Evolutionary conservation across 495 filamentous ascomycete genomes (phyloP), one percentile per base, ranked within the genome.

Genomic region (Talaromyces nanjingensis): DNA sequence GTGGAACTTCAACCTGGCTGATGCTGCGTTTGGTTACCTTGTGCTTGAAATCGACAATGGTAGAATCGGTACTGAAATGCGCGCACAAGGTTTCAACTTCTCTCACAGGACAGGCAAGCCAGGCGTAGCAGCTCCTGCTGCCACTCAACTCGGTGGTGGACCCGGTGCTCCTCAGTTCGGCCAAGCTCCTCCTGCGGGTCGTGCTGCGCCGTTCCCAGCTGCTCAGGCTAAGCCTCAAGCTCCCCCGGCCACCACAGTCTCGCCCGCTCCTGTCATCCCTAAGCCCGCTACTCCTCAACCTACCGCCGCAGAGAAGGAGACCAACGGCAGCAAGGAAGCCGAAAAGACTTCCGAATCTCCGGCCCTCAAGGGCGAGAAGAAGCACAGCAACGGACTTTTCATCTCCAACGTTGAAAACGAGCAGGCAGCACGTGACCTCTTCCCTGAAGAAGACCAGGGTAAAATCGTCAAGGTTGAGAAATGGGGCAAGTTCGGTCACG

Each of bases 1-100:
- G 96, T 99, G 94, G 94, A 99, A 99, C 77, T 99, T 99, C 79
- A 99, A 99, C 73, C 77, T 99, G 58, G 94, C 94, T 22, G 94
- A 99, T 78, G 94, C 94, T 39, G 96, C 94, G 12, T 99, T 97
- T 72, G 94, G 94, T 54, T 98, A 89, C 81, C 80, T 99, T 59
- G 92, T 98, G 16, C 78, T 99, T 63, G 94, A 99, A 68, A 86
- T 99, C 53, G 93, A 98, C 70, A 87, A 87, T 70, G 94, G 94
- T 24, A 83, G 96, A 49, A 99, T 99, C 68, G 94, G 92, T 11
- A 98, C 94, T 0, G 94, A 98, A 75, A 99, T 98, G 93, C 85
- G 91, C 65, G 96, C 94, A 12, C 94, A 98, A 72, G 94, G 94
- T 37, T 99, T 99, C 86, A 99, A 99, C 82, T 99, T 99, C 73